These are phyloP conservation scores for Moesziomyces sp. DNA, from an alignment of 1,284 basidiomycete species.

Conservation along the genomic window DNA sequence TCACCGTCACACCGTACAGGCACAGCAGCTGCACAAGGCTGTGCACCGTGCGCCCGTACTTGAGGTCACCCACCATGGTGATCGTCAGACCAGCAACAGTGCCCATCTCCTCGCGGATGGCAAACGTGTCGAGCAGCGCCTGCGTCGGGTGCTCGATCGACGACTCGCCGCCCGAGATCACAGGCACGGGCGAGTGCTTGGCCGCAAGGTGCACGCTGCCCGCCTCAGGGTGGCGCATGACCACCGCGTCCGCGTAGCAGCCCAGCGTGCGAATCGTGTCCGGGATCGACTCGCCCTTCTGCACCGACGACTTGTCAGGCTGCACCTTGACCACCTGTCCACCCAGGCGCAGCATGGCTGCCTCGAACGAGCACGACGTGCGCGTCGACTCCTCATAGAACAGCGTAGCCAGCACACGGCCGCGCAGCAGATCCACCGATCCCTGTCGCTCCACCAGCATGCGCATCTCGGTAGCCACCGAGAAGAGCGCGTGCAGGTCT, in stretches of 20 bases:
- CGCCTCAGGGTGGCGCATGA: slow-evolving; percentile 91
- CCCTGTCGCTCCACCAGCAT: slow-evolving; percentile 92
- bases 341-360: slow-evolving; percentile 97
- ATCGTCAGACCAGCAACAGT: slow-evolving; percentile 96
- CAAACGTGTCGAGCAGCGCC: slow-evolving; percentile 83
- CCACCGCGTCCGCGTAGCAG: slow-evolving; percentile 95
- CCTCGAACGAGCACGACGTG: slow-evolving; percentile 89
- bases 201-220: slow-evolving; percentile 80
- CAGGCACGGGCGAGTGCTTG: slow-evolving; percentile 92
- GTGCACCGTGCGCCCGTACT: slow-evolving; percentile 98
- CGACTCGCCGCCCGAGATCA: slow-evolving; percentile 97
- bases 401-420: slow-evolving; percentile 90
- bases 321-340: slow-evolving; percentile 90
- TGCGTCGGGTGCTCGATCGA: slow-evolving; percentile 98
- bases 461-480: slow-evolving; percentile 95
- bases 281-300: slow-evolving; percentile 91
- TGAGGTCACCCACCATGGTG: slow-evolving; percentile 91
- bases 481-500: slow-evolving; percentile 93
- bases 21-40: slow-evolving; percentile 91
- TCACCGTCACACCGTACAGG: slow-evolving; percentile 85
- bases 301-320: slow-evolving; percentile 84
- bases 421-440: slow-evolving; percentile 86
- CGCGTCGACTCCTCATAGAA: slow-evolving; percentile 99
- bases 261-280: slow-evolving; percentile 95
- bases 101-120: slow-evolving; percentile 96